A percentile compares a stretch with the other conserved stretches of the same genome.
Evolutionary conservation across 495 filamentous ascomycete species (phyloP).

Genomic region (Aspergillus homomorphus): DNA sequence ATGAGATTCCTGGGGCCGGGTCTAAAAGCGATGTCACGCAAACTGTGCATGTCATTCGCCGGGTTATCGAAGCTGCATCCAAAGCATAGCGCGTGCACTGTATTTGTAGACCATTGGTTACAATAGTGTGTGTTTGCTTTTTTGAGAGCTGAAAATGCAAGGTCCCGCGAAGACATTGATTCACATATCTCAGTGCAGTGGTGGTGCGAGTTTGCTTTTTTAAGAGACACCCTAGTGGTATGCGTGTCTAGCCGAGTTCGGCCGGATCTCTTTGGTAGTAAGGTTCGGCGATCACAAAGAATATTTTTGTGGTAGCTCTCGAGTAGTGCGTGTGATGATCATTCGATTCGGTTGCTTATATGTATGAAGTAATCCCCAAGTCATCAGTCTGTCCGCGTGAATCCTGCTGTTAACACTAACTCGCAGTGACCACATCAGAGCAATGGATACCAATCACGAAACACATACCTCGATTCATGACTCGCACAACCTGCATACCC

Average conservation of each 20-base stretch:
- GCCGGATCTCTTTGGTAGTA: not conserved
- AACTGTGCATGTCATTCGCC: conserved; percentile 14
- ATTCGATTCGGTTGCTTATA: not conserved
- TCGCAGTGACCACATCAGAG: too few species aligned
- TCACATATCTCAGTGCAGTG: too few species aligned
- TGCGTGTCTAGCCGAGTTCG: not conserved
- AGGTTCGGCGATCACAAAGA: not conserved
- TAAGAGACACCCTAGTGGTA: not conserved
- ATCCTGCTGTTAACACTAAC: too few species aligned
- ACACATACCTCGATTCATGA: not conserved
- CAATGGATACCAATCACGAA: not conserved
- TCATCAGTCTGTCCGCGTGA: too few species aligned
- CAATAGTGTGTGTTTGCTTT: not conserved
- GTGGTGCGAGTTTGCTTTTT: too few species aligned
- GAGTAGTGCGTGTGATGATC: too few species aligned
- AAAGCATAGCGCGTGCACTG: not conserved
- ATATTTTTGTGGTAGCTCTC: not conserved
- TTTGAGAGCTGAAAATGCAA: too few species aligned
- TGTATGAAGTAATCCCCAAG: not conserved
- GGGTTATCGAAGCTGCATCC: conserved; percentile 7
- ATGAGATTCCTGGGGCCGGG: conserved; percentile 24
- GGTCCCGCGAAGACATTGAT: not conserved
- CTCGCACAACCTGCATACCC: not conserved
- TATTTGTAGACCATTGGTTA: not conserved
- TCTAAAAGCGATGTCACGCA: conserved; percentile 7